Conservation (phyloP, 2,329 filamentous ascomycete genomes). For the Aspergillus piperis region DNA sequence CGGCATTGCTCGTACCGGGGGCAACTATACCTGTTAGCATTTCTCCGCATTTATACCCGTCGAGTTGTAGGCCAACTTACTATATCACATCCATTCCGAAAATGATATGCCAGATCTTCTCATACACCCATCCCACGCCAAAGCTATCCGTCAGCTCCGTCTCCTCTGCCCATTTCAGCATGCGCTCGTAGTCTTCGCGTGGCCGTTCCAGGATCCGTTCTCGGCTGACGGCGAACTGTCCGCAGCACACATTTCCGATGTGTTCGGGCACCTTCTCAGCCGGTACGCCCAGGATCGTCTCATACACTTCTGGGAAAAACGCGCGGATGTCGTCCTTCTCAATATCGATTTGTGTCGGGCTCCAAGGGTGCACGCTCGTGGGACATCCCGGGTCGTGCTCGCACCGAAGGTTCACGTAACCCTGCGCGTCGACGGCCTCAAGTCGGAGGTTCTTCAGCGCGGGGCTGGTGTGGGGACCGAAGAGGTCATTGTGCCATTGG, state of each 20-base stretch:
- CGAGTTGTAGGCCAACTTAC: conserved; percentile 15
- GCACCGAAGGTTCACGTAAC: conserved; percentile 46
- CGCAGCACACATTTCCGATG: conserved; percentile 38
- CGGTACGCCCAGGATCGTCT: conserved; percentile 28
- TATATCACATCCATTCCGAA: conserved; percentile 32
- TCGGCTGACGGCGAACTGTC: conserved; percentile 38
- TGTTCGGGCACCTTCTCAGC: conserved; percentile 26
- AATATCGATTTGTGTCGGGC: conserved; percentile 24
- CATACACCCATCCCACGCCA: conserved; percentile 33
- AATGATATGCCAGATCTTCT: conserved; percentile 38
- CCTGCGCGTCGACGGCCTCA: conserved; percentile 38
- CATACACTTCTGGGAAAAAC: conserved; percentile 29
- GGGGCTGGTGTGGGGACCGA: conserved; percentile 30
- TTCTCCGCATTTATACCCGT: neutral
- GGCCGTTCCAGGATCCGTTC: conserved; percentile 32
- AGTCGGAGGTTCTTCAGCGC: conserved; percentile 36
- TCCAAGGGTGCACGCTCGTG: conserved; percentile 37
- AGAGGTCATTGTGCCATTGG: conserved; percentile 60
- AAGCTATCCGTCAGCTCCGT: conserved; percentile 34
- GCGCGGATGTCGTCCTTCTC: conserved; percentile 28
- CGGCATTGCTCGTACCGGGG: conserved; percentile 33
- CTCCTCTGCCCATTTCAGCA: conserved; percentile 34
- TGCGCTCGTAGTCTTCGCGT: conserved; percentile 33
- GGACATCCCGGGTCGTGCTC: conserved; percentile 41
- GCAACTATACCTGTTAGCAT: conserved; percentile 21